These are phyloP conservation scores for Diplodia sapinea DNA, from an alignment of 2,329 filamentous ascomycete genomes.

Conservation along the genomic window DNA sequence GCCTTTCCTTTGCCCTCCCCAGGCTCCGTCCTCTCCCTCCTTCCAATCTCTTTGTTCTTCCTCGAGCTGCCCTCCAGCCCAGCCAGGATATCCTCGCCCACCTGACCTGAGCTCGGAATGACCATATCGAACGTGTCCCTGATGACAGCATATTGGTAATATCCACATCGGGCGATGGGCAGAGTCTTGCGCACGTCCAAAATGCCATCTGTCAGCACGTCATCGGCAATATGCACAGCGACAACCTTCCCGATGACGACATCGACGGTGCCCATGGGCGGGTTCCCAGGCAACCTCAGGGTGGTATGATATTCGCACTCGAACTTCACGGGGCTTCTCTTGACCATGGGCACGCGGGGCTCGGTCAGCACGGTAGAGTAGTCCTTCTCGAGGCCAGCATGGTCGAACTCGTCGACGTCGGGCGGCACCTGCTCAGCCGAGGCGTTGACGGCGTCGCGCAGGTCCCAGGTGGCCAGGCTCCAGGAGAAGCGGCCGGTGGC, in stretches of 20 bases:
- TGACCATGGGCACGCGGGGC: constrained; percentile 33
- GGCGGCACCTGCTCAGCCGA: constrained; percentile 58
- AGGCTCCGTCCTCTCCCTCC: constrained; percentile 16
- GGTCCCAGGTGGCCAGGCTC: constrained; percentile 64
- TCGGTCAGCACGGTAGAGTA: constrained; percentile 44
- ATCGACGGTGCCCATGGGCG: constrained; percentile 64
- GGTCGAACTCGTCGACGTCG: constrained; percentile 62
- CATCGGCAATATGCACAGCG: constrained; percentile 63
- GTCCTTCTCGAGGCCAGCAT: constrained; percentile 58
- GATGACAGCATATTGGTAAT: constrained; percentile 64
- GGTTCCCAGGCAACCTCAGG: constrained; percentile 60
- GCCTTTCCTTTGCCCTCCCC: background rate
- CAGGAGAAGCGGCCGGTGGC: constrained; percentile 63
- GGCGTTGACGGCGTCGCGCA: constrained; percentile 63
- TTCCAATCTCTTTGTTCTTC: constrained; percentile 34
- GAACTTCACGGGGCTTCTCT: constrained; percentile 46
- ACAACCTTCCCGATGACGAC: constrained; percentile 64
- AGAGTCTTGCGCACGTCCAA: constrained; percentile 63
- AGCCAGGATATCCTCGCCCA: constrained; percentile 41
- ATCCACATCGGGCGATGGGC: constrained; percentile 66
- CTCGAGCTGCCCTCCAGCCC: constrained; percentile 49
- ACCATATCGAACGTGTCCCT: constrained; percentile 65
- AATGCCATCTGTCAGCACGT: constrained; percentile 60
- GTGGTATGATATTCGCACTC: constrained; percentile 55
- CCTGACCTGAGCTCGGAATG: constrained; percentile 47